These are phyloP conservation scores for Fusarium oxysporum DNA, from an alignment of 2,329 filamentous ascomycete genomes.

Conservation along the genomic window DNA sequence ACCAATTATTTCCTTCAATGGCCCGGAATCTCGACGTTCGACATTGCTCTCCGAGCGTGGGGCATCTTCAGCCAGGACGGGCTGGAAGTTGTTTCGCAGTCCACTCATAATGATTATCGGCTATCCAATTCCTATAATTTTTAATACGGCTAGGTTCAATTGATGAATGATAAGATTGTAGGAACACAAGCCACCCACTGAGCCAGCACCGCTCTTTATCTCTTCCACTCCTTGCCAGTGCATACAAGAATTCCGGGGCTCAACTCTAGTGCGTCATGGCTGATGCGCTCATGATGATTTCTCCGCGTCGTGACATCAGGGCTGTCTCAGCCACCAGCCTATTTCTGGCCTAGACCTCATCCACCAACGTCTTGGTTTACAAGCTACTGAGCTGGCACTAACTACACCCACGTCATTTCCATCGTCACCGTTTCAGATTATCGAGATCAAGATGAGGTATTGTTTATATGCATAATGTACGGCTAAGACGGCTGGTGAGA, in stretches of 20 bases:
- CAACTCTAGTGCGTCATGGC: conserved; percentile 25
- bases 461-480: background rate
- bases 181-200: conserved; percentile 8
- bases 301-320: conserved; percentile 23
- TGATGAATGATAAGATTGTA: background rate
- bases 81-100: conserved; percentile 13
- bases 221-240: fast-evolving
- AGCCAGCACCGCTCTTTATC: conserved; percentile 22
- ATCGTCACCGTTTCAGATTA: conserved; percentile 21
- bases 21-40: conserved; percentile 10
- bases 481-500: background rate
- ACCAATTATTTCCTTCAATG: conserved; percentile 39
- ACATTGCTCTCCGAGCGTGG: background rate
- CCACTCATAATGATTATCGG: conserved; percentile 16
- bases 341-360: conserved; percentile 2
- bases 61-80: conserved; percentile 4
- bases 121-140: background rate
- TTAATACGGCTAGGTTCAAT: background rate
- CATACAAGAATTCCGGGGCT: background rate
- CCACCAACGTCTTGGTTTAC: background rate
- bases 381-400: background rate
- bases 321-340: conserved; percentile 9
- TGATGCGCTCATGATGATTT: conserved; percentile 29
- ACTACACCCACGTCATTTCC: conserved; percentile 25
- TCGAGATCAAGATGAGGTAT: conserved; percentile 9